Evolutionary conservation across 1,284 basidiomycete species (phyloP).

Genomic region (Stereum hirsutum): DNA sequence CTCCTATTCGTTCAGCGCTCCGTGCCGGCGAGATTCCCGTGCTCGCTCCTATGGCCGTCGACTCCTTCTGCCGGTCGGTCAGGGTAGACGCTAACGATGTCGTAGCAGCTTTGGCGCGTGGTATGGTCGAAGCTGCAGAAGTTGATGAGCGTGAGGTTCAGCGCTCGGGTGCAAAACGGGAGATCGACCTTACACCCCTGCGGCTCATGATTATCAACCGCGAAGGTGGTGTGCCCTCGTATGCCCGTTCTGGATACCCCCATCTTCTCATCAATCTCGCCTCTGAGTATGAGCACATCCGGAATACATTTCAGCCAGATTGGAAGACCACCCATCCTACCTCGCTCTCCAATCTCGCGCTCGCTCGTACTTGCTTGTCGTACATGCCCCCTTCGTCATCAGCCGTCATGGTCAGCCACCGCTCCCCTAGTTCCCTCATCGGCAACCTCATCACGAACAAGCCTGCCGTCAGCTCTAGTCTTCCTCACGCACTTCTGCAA

Average conservation of each 20-base stretch:
- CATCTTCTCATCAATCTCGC: slow-evolving; percentile 94
- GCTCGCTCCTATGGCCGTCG: slow-evolving; percentile 88
- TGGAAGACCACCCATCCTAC: slow-evolving; percentile 84
- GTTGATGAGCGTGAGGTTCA: slow-evolving; percentile 23
- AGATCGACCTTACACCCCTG: slow-evolving; percentile 78
- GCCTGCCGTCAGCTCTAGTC: slow-evolving; percentile 89
- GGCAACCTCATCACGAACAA: slow-evolving; percentile 98
- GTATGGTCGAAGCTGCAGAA: slow-evolving; percentile 69
- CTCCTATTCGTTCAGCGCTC: slow-evolving; percentile 81
- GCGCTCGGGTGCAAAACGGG: slow-evolving; percentile 14
- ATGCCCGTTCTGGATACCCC: slow-evolving; percentile 89
- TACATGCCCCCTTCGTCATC: slow-evolving; percentile 94
- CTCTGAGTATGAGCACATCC: slow-evolving; percentile 84
- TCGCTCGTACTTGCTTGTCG: slow-evolving; percentile 81
- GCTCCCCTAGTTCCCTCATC: slow-evolving; percentile 91
- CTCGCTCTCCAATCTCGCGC: slow-evolving; percentile 79
- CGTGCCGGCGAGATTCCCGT: slow-evolving; percentile 94
- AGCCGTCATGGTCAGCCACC: slow-evolving; percentile 95
- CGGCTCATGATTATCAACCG: slow-evolving; percentile 97
- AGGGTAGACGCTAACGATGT: slow-evolving; percentile 89
- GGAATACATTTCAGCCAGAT: slow-evolving; percentile 70
- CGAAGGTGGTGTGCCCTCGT: slow-evolving; percentile 96
- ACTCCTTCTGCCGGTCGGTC: slow-evolving; percentile 81
- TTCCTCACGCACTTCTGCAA: slow-evolving; percentile 88
- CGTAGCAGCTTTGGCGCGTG: slow-evolving; percentile 79